A percentile compares a stretch with the other conserved stretches of the same genome.
Evolutionary conservation across 2,329 filamentous ascomycete genomes (phyloP).

Genomic region (Dothistroma septosporum): DNA sequence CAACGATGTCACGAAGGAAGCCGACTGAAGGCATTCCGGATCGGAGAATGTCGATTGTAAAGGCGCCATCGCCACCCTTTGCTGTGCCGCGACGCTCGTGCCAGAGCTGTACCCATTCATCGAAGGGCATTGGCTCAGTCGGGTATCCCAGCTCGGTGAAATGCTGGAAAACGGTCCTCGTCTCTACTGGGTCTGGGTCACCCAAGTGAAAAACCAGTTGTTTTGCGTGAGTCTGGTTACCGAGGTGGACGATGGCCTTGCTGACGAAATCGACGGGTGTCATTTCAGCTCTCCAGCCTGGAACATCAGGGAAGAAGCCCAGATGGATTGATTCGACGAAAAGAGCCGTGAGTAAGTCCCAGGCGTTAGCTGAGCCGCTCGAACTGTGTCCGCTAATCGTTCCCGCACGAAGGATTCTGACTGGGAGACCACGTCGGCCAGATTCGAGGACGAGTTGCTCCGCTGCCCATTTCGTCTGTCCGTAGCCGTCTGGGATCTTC

Average conservation of each 20-base stretch:
- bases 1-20: constrained; percentile 65
- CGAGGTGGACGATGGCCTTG: constrained; percentile 66
- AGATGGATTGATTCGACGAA: constrained; percentile 73
- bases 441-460: constrained; percentile 71
- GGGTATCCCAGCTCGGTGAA: constrained; percentile 65
- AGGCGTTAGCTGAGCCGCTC: constrained; percentile 72
- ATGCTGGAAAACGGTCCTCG: constrained; percentile 60
- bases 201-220: constrained; percentile 71
- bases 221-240: constrained; percentile 58
- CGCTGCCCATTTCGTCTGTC: constrained; percentile 77
- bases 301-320: constrained; percentile 64
- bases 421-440: constrained; percentile 62
- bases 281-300: constrained; percentile 77
- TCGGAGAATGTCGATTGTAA: constrained; percentile 74
- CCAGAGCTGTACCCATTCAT: constrained; percentile 73
- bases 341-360: constrained; percentile 71
- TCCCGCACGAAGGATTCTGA: constrained; percentile 67
- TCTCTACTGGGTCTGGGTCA: constrained; percentile 66
- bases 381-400: constrained; percentile 75
- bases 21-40: constrained; percentile 75
- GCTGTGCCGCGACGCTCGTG: constrained; percentile 61
- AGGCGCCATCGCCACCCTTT: constrained; percentile 65
- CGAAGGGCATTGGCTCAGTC: constrained; percentile 62
- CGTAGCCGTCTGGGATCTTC: constrained; percentile 54
- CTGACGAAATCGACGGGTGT: constrained; percentile 79